A percentile compares a stretch with the other conserved stretches of the same genome.
Conservation (phyloP, 345 rosid genomes). For the Aquilaria malaccensis region DNA sequence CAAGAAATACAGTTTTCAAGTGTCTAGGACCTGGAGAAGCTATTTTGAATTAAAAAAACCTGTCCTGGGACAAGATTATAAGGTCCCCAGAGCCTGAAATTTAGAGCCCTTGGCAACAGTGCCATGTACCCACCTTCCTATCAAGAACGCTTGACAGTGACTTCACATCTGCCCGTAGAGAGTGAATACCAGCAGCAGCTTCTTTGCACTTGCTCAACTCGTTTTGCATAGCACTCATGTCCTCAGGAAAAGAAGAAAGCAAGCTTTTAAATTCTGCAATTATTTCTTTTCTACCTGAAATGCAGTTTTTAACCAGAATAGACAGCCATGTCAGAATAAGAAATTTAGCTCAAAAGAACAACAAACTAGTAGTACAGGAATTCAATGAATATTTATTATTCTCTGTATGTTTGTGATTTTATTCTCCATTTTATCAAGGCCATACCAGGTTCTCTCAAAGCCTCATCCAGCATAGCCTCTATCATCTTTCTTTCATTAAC, state of each 20-base stretch:
- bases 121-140: slow-evolving; percentile 52
- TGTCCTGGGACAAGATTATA: not conserved
- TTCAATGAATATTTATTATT: not conserved
- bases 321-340: not conserved
- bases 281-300: slow-evolving; percentile 83
- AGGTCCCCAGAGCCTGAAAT: too few relatives aligned
- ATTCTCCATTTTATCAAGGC: not conserved
- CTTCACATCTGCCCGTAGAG: slow-evolving; percentile 73
- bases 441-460: slow-evolving; percentile 69
- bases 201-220: slow-evolving; percentile 69
- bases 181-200: slow-evolving; percentile 68
- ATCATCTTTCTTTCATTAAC: slow-evolving; percentile 49
- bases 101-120: too few relatives aligned
- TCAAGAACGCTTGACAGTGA: slow-evolving; percentile 59
- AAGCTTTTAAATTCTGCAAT: slow-evolving; percentile 79
- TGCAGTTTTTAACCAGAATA: slow-evolving; percentile 15
- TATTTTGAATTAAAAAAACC: too few relatives aligned
- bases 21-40: too few relatives aligned
- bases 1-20: too few relatives aligned
- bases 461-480: slow-evolving; percentile 58
- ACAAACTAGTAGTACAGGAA: slow-evolving; percentile 3
- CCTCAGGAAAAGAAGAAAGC: slow-evolving; percentile 85
- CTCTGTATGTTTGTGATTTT: not conserved
- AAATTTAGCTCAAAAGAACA: not conserved
- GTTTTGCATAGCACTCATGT: slow-evolving; percentile 78